Evolutionary conservation across 2,329 filamentous ascomycete species (phyloP).

Genomic region (Fusarium napiforme): DNA sequence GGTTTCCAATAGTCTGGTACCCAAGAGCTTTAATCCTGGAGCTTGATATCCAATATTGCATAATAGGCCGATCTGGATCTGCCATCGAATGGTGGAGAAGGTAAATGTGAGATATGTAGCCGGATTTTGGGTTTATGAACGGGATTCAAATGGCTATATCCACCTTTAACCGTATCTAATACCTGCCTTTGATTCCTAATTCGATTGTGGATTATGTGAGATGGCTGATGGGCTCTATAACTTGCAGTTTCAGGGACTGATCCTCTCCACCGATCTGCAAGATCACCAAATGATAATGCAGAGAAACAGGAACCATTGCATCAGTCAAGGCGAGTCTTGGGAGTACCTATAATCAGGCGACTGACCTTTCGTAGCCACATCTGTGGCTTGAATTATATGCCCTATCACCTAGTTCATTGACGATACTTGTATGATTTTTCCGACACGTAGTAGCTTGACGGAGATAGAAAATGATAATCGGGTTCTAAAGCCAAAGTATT

Average conservation of each 20-base stretch:
- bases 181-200: rapidly evolving
- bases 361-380: not conserved
- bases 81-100: not conserved
- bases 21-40: not conserved
- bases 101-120: not conserved
- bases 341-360: not conserved
- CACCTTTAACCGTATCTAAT: rapidly evolving
- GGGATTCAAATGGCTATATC: rapidly evolving
- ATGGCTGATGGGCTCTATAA: no score
- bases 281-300: not conserved
- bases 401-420: not conserved
- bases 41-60: rapidly evolving
- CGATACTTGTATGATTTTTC: not conserved
- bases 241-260: not conserved
- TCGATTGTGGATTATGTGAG: not conserved
- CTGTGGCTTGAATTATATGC: not conserved
- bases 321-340: no score
- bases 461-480: no score
- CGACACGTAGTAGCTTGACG: no score
- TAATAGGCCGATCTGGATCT: not conserved
- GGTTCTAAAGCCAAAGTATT: no score
- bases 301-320: not conserved
- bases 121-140: not conserved
- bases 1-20: not conserved
- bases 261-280: not conserved